Evolutionary conservation across 2,329 filamentous ascomycete species (phyloP).

Genomic region (Coniosporium tulheliwenetii): DNA sequence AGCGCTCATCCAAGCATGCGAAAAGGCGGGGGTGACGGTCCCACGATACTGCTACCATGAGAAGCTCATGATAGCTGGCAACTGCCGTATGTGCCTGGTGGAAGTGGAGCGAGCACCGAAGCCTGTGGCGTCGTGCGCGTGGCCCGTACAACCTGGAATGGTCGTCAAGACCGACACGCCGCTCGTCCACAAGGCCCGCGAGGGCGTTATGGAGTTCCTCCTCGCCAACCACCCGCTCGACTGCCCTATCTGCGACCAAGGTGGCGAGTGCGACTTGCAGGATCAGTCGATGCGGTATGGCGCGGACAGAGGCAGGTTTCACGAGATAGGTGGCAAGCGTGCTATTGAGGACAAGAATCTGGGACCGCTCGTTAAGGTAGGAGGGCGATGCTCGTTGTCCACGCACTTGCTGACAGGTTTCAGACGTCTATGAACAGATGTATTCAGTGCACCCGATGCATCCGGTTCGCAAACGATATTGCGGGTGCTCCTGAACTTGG

Average conservation of each 20-base stretch:
- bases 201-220: constrained; percentile 98
- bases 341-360: constrained; percentile 99
- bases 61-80: constrained; percentile 98
- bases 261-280: constrained; percentile 96
- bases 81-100: constrained; percentile 98
- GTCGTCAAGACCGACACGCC: constrained; percentile 97
- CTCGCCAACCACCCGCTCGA: constrained; percentile 92
- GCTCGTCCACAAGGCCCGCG: constrained; percentile 89
- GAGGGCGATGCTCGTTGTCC: constrained; percentile 5
- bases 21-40: constrained; percentile 84
- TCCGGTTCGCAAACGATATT: constrained; percentile 95
- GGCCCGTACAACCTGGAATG: constrained; percentile 98
- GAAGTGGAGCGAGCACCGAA: constrained; percentile 95
- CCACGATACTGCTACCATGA: constrained; percentile 99
- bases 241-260: constrained; percentile 96
- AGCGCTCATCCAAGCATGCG: constrained; percentile 95
- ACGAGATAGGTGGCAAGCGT: constrained; percentile 90
- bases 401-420: constrained; percentile 11
- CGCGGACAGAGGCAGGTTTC: constrained; percentile 87
- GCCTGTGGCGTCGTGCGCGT: constrained; percentile 94
- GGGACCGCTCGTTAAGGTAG: constrained; percentile 75
- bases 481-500: constrained; percentile 92
- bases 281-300: constrained; percentile 99
- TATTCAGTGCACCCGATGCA: constrained; percentile 96
- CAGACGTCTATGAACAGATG: constrained; percentile 98